Percentiles rank a stretch among this genome's conserved stretches.
Evolutionary conservation across 257 asterid species (phyloP).

Genomic region (Jacaranda mimosifolia): DNA sequence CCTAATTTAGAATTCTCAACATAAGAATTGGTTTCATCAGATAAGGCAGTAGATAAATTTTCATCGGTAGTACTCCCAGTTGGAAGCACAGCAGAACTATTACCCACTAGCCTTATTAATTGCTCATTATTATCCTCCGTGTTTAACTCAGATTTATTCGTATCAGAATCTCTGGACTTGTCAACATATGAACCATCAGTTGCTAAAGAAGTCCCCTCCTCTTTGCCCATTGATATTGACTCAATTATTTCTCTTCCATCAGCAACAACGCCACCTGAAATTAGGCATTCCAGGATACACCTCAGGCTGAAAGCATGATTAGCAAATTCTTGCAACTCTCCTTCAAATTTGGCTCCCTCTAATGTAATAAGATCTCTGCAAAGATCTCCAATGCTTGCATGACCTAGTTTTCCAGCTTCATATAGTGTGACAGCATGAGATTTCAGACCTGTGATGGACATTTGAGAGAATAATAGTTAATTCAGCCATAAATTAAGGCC

Average conservation of each 20-base stretch:
- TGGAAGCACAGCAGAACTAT: constrained; percentile 49
- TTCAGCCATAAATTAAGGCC: constrained; percentile 36
- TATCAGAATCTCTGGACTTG: constrained; percentile 43
- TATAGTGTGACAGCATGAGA: constrained; percentile 97
- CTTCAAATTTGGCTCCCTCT: constrained; percentile 97
- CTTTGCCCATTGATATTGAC: constrained; percentile 47
- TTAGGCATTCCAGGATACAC: constrained; percentile 90
- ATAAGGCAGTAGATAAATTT: constrained; percentile 39
- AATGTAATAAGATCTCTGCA: constrained; percentile 88
- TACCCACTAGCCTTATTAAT: constrained; percentile 42
- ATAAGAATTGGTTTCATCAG: constrained; percentile 49
- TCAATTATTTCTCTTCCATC: constrained; percentile 54
- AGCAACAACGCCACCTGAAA: constrained; percentile 81
- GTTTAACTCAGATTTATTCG: constrained; percentile 42
- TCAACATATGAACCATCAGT: constrained; percentile 45
- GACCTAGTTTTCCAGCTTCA: constrained; percentile 98
- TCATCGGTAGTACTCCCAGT: constrained; percentile 43
- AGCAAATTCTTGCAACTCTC: constrained; percentile 98
- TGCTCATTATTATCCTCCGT: constrained; percentile 44
- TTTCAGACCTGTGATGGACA: constrained; percentile 74
- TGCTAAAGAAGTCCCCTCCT: constrained; percentile 52
- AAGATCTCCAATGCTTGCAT: constrained; percentile 91
- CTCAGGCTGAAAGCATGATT: constrained; percentile 99
- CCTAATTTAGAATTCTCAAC: constrained; percentile 50
- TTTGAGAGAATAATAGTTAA: constrained; percentile 30